Percentiles rank a stretch among this genome's conserved stretches.
Evolutionary conservation across 1,284 basidiomycete genomes (phyloP).

Genomic region (Leccinum solheimii): DNA sequence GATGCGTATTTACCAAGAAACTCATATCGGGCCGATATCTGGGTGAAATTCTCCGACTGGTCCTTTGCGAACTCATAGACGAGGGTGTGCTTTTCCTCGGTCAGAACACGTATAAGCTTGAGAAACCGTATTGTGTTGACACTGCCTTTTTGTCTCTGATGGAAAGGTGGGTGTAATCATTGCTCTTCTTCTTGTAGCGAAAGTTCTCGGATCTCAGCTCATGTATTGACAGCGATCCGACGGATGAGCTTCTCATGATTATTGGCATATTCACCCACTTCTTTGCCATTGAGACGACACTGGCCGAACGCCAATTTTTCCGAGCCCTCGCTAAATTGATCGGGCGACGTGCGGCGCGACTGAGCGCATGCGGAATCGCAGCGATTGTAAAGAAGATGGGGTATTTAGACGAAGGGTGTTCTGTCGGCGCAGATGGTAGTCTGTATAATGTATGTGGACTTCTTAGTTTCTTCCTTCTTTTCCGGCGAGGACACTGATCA

Average conservation of each 20-base stretch:
- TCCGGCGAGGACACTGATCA: slow-evolving; percentile 11
- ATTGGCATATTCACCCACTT: slow-evolving; percentile 97
- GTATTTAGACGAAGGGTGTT: slow-evolving; percentile 85
- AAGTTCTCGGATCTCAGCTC: slow-evolving; percentile 2
- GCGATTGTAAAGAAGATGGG: slow-evolving; percentile 93
- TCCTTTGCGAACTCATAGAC: slow-evolving; percentile 95
- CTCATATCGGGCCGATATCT: slow-evolving; percentile 98
- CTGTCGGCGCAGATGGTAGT: slow-evolving; percentile 89
- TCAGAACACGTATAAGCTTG: slow-evolving; percentile 97
- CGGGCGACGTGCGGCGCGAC: slow-evolving; percentile 83
- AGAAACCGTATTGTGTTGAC: slow-evolving; percentile 90
- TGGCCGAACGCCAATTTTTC: slow-evolving; percentile 95
- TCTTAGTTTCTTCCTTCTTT: background rate
- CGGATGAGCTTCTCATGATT: slow-evolving; percentile 96
- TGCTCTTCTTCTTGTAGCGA: background rate
- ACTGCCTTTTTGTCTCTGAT: slow-evolving; percentile 97
- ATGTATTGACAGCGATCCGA: slow-evolving; percentile 70
- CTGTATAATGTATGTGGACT: slow-evolving; percentile 78
- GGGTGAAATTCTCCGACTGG: slow-evolving; percentile 92
- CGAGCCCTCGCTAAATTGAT: slow-evolving; percentile 87
- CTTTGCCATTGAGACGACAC: slow-evolving; percentile 90
- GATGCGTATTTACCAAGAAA: slow-evolving; percentile 59
- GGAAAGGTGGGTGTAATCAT: slow-evolving; percentile 68
- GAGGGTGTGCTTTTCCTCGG: slow-evolving; percentile 96
- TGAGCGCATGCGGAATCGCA: slow-evolving; percentile 92